Evolutionary conservation across 495 filamentous ascomycete species (phyloP), one percentile per base, ranked within the genome.

Genomic region (Trichoderma virens): DNA sequence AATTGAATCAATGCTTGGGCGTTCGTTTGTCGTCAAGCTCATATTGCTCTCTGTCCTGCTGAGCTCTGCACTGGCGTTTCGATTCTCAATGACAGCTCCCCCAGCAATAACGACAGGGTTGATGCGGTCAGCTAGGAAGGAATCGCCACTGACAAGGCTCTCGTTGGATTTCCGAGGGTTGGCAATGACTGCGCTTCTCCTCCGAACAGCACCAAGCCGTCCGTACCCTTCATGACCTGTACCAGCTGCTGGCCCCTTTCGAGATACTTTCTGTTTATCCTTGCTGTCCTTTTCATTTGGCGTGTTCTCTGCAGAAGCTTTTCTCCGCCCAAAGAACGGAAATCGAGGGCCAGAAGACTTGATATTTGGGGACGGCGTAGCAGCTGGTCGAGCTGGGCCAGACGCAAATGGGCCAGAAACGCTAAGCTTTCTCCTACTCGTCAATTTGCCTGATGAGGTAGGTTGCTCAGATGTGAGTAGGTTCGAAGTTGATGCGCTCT

Each of bases 151-250:
- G 5, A 74, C 43, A 72, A 80, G 69, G 62, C 77, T 80, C 56
- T 83, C 81, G 54, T 78, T 79, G 13, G 82, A 82, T 23, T 74
- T 70, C 64, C 80, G 74, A 31, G 76, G 74, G 61, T 80, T 83
- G 43, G 81, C 72, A 30, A 78, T 71, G 65, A 80, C 85, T 47
- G 78, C 84, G 67, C 87, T 89, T 41, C 86, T 82, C 38, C 87
- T 83, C 59, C 83, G 80, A 11, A 78, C 68, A 3, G 76, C 71
- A 32, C 83, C 80, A 85, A 95, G 70, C 3, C 85, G 88, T 8
- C 92, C 91, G 72, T 98, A 98, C 54, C 93, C 94, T 78, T 98
- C 94, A 74, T 98, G 92, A 2, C 94, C 94, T 35, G 95, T 99
- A 38, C 94, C 95, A 32, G 94, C 94, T 6, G 82, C 84, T 20